Base-by-base conservation (phyloP, 2,329 filamentous ascomycete genomes). In the Clonostachys byssicola region DNA sequence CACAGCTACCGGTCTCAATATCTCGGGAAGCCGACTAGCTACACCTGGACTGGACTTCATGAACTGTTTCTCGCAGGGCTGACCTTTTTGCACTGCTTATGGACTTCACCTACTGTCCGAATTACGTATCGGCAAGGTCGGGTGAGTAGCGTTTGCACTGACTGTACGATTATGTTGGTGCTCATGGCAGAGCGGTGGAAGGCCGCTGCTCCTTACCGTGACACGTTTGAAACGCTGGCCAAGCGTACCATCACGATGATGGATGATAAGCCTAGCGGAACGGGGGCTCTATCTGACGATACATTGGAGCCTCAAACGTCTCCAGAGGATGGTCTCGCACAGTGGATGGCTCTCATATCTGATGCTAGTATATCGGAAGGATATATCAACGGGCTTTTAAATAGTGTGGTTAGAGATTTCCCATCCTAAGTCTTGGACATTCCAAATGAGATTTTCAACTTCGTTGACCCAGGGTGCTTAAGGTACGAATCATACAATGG, bases 131-230 rank as follows among this genome's bases (percentile, higher is more conserved):
- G 49, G 14, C 42, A 52, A 14, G 49, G 52, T 5, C 42, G 54
- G 5, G 50, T 61, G 10, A 62, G 51, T 50, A 59, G 45, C 33
- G 57, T 57, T 5, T 61, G 56, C 46, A 61, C 54, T 5, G 54
- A 52, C 35, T 62, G 61, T 40, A 64, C 56, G 1, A 63, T 61
- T 35, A 49, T 64, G 3, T 44, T 66, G 12, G 56, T 59, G 1
- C 45, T 63, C 7, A 61, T 66, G 17, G 61, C 61, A 1, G 60
- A 66, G 33, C 52, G 59, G 1, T 66, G 62, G 61, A 47, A 48
- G 12, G 47, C 34, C 14, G 63, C 59, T 1, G 54, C 59, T 2
- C 58, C 62, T 0, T 65, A 65, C 46, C 58, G 64, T 10, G 61
- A 67, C 44, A 57, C 62, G 10, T 66, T 65, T 40, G 61, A 64